These are phyloP conservation scores for Fusarium begoniae DNA, from an alignment of 2,329 filamentous ascomycete species.

Conservation along the genomic window DNA sequence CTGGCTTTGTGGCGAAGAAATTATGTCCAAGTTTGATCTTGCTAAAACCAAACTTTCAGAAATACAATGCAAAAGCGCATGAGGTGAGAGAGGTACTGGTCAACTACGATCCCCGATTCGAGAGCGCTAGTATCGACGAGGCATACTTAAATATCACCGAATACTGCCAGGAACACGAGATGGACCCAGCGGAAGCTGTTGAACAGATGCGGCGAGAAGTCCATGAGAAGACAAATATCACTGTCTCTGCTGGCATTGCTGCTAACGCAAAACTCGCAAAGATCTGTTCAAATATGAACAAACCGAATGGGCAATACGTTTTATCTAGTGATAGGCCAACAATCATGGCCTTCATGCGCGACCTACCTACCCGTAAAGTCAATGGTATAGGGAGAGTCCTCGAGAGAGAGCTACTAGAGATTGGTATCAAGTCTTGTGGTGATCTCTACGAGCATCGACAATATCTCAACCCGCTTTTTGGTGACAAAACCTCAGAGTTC, in stretches of 20 bases:
- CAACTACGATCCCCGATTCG: constrained; percentile 89
- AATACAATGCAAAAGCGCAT: constrained; percentile 89
- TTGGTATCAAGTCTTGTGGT: constrained; percentile 88
- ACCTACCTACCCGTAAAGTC: constrained; percentile 86
- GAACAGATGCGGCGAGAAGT: constrained; percentile 81
- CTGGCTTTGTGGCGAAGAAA: constrained; percentile 93
- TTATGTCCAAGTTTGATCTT: constrained; percentile 87
- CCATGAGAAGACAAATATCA: constrained; percentile 79
- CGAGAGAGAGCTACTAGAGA: constrained; percentile 87
- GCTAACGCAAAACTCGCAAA: constrained; percentile 94
- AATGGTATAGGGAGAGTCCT: constrained; percentile 96
- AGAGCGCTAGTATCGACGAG: constrained; percentile 95
- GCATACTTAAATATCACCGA: constrained; percentile 94
- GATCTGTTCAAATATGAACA: constrained; percentile 94
- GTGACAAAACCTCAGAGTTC: constrained; percentile 90
- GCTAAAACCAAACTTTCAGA: constrained; percentile 85
- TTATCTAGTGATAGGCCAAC: constrained; percentile 75
- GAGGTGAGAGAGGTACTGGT: constrained; percentile 85
- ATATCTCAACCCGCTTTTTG: constrained; percentile 80
- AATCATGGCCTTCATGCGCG: constrained; percentile 87
- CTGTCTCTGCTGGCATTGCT: constrained; percentile 92
- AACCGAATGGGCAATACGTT: constrained; percentile 91
- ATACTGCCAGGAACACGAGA: constrained; percentile 76
- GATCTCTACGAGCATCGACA: constrained; percentile 84
- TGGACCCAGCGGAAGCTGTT: constrained; percentile 78